Base-by-base conservation (phyloP, 345 rosid species). In the Boechera divaricarpa region DNA sequence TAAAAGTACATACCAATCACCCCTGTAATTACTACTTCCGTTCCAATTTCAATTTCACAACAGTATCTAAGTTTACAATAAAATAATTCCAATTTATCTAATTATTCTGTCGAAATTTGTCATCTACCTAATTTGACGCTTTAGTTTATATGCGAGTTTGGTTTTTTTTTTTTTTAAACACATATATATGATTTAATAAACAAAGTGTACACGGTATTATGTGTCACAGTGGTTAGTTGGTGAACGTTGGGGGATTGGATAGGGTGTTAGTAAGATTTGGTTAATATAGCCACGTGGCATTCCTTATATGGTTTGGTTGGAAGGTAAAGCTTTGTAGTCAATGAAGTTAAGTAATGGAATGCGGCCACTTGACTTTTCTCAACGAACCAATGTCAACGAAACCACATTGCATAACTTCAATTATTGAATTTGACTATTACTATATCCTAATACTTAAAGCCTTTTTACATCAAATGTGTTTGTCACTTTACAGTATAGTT, bases 331-430 rank as follows among this genome's bases (percentile, higher is more conserved):
- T 60, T 29, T 35, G 18, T 54, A 33, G 67, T 70, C 49, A 63
- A 58, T 58, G 26, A 70, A 63, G 53, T 47, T 77, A 54, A 49
- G 66, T 45, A 33, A 63, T 44, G 49, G n/a, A 71, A 55, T 55
- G 76, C 71, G 72, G 72, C 72, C 16, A 64, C 70, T 47, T 47
- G 54, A 69, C 56, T 55, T 44, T 54, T 70, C 51, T 42, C 48
- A 53, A 53, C 70, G 41, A 69, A 76, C 70, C 58, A 76, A 26
- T 69, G 61, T 69, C 56, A 77, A 63, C 80, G 54, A 70, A 70
- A 70, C 72, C 76, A 55, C 58, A 54, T 33, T 49, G 55, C 16
- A 21, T 28, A 2, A 28, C 29, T 28, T 28, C 29, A 28, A 28
- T 28, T 28, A 28, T 28, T 28, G 3, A 28, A 28, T 28, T 28